These are phyloP conservation scores for Metarhizium brunneum DNA, from an alignment of 2,329 filamentous ascomycete species.

Conservation along the genomic window DNA sequence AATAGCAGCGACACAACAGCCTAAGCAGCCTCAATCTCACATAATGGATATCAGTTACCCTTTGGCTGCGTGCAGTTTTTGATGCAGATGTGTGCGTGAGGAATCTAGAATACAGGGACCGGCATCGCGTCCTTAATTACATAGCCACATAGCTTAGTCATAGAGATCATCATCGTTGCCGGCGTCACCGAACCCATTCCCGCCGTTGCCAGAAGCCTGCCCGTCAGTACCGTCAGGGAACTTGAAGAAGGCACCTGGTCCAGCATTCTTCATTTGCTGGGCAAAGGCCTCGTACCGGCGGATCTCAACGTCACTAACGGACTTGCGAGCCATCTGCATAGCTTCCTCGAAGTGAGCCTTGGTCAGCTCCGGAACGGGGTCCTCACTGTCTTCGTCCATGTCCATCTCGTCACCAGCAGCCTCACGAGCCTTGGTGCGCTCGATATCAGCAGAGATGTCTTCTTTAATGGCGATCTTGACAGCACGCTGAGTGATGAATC, in stretches of 20 bases:
- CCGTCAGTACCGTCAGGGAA: slow-evolving; percentile 70
- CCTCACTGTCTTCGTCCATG: slow-evolving; percentile 63
- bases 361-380: slow-evolving; percentile 91
- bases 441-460: slow-evolving; percentile 80
- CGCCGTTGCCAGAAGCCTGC: slow-evolving; percentile 48
- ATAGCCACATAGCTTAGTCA: slow-evolving; percentile 53
- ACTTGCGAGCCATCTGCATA: slow-evolving; percentile 88
- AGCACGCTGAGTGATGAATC: slow-evolving; percentile 96
- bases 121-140: slow-evolving; percentile 12
- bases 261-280: slow-evolving; percentile 98
- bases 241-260: slow-evolving; percentile 94
- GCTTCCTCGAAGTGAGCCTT: slow-evolving; percentile 98
- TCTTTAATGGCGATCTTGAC: slow-evolving; percentile 99
- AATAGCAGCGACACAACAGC: slow-evolving; percentile 16
- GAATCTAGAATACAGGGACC: slow-evolving; percentile 39
- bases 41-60: slow-evolving; percentile 9
- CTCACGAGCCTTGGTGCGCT: slow-evolving; percentile 82
- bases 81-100: slow-evolving; percentile 25
- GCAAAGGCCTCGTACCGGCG: slow-evolving; percentile 97
- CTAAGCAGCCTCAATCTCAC: slow-evolving; percentile 4
- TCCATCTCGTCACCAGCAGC: slow-evolving; percentile 74
- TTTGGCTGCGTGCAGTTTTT: slow-evolving; percentile 6
- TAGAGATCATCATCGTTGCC: slow-evolving; percentile 97
- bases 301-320: slow-evolving; percentile 94
- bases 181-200: slow-evolving; percentile 67